These are phyloP conservation scores for Fusarium sororula DNA, from an alignment of 2,329 filamentous ascomycete genomes.

Conservation along the genomic window DNA sequence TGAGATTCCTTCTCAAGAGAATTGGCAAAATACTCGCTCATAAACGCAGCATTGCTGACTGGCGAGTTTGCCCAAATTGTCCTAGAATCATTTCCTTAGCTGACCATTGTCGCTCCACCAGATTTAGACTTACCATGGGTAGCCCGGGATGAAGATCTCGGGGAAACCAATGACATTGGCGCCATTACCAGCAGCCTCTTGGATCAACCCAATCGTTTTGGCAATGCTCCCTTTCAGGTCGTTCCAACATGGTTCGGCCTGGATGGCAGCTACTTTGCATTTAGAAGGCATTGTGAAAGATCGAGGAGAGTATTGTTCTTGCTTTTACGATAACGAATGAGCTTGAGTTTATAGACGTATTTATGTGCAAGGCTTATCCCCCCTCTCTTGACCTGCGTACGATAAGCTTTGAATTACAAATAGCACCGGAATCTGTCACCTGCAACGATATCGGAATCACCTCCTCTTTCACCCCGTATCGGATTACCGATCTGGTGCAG, in stretches of 20 bases:
- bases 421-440: background rate
- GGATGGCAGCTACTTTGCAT: background rate
- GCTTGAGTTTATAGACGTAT: fast-evolving
- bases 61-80: background rate
- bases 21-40: background rate
- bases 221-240: background rate
- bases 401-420: background rate
- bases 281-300: background rate
- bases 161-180: background rate
- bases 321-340: background rate
- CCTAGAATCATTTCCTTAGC: background rate
- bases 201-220: background rate
- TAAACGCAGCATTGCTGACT: background rate
- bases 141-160: background rate
- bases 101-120: background rate
- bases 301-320: background rate
- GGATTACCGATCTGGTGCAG: background rate
- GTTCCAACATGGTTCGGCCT: background rate
- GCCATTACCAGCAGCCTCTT: background rate
- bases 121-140: background rate
- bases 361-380: background rate
- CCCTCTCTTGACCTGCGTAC: background rate
- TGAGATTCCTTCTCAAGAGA: background rate
- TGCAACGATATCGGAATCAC: background rate
- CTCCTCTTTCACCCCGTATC: background rate